Base-by-base conservation (phyloP, 116 monocot genomes). In the Trichopus zeylanicus region DNA sequence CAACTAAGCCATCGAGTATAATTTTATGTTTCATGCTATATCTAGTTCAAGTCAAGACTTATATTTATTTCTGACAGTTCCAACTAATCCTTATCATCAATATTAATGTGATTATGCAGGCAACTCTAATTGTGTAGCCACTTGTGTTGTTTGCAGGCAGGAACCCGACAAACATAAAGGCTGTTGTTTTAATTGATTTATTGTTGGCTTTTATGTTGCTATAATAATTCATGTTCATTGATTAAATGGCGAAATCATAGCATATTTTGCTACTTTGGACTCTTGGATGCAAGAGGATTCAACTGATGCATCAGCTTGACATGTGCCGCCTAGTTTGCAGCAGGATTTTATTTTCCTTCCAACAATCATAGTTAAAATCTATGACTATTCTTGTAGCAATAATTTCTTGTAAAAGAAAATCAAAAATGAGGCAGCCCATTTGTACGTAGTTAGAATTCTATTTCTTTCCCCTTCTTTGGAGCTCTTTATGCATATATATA, bases 371-470 rank as follows among this genome's bases (percentile, higher is more conserved):
- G 27, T 27, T 13, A 18, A 55, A 16, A 26, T 29, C 0, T 12
- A 2, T 26, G n/a, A 27, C 19, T 7, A 55, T 55, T 55, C 13
- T 55, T 55, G 55, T 26, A 55, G 55, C 8, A 55, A 55, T 55
- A 55, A 55, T 13, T 25, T 26, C 2, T 4, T 29, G 11, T 29
- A 18, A 55, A 25, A 31, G 4, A 29, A 55, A 31, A 55, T n/a
- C n/a, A 27, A 27, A 26, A 15, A 55, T 55, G 55, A 55, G 55
- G 9, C 27, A 31, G 30, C n/a, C 27, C 18, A 26, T 55, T 26
- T 55, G 55, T 31, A 55, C 27, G 27, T 55, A 55, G 28, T 28
- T 27, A 55, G 55, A 27, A 29, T n/a, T n/a, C n/a, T n/a, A n/a
- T n/a, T n/a, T n/a, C n/a, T n/a, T n/a, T n/a, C n/a, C n/a, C n/a